Conservation (phyloP, 139 green algal species). For the Pleodorina starrii region DNA sequence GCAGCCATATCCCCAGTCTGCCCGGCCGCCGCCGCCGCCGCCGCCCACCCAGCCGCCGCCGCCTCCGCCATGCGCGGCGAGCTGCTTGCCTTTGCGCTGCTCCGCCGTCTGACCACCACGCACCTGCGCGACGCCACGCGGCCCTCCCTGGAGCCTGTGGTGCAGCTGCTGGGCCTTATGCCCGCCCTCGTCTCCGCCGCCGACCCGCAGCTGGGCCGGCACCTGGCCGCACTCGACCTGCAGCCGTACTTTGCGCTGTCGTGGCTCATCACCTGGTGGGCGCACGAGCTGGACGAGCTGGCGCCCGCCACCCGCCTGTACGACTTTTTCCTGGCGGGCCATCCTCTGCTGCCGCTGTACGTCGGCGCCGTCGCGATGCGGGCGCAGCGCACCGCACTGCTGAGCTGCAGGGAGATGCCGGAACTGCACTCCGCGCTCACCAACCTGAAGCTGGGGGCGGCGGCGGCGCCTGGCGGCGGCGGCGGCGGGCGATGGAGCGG, state of each 20-base stretch:
- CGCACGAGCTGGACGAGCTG: slow-evolving; percentile 79
- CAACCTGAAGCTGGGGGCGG: slow-evolving; percentile 60
- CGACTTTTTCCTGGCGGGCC: slow-evolving; percentile 90
- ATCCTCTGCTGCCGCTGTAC: slow-evolving; percentile 95
- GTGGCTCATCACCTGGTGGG: slow-evolving; percentile 93
- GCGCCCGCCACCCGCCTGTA: slow-evolving; percentile 82
- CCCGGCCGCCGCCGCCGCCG: neutral
- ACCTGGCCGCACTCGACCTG: slow-evolving; percentile 63
- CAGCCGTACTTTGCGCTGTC: slow-evolving; percentile 80
- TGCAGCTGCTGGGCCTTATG: slow-evolving; percentile 79
- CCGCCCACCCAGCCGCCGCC: neutral
- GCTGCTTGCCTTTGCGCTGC: slow-evolving; percentile 68
- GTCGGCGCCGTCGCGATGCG: slow-evolving; percentile 80
- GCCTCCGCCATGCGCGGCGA: slow-evolving; percentile 7
- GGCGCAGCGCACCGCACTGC: slow-evolving; percentile 62
- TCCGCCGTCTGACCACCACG: slow-evolving; percentile 67
- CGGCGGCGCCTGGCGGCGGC: too few species aligned
- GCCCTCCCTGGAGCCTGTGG: slow-evolving; percentile 75
- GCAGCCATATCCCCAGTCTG: too few species aligned
- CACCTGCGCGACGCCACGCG: slow-evolving; percentile 89
- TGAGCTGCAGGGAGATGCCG: slow-evolving; percentile 69
- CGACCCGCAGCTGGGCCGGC: slow-evolving; percentile 55
- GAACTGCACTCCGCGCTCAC: slow-evolving; percentile 75
- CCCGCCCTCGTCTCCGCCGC: slow-evolving; percentile 69
- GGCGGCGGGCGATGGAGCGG: too few species aligned